Evolutionary conservation across 2,329 filamentous ascomycete genomes (phyloP).

Genomic region (Colletotrichum sp.): DNA sequence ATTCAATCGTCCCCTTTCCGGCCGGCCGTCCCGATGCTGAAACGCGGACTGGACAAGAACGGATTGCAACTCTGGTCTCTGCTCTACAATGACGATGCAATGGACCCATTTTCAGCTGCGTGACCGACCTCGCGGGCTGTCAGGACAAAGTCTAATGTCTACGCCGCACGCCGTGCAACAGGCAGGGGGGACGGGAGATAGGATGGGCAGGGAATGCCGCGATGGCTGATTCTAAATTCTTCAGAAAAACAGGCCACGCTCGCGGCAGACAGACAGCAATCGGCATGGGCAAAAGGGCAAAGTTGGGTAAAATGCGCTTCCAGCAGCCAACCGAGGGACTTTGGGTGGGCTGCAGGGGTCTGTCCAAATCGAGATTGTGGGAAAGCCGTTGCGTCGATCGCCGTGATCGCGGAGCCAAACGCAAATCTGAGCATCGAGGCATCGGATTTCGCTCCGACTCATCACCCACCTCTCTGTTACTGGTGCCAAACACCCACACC

Average conservation of each 20-base stretch:
- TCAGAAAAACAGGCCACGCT: not conserved
- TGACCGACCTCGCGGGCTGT: not conserved
- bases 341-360: not conserved
- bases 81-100: not conserved
- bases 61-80: not conserved
- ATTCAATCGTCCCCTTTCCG: not conserved
- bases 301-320: not conserved
- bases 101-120: not conserved
- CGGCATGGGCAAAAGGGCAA: not conserved
- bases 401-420: conserved; percentile 11
- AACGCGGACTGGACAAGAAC: not conserved
- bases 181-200: not conserved
- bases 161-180: not conserved
- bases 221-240: not conserved
- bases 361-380: not conserved
- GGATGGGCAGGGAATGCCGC: not conserved
- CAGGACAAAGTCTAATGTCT: not conserved
- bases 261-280: not conserved
- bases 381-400: conserved; percentile 16
- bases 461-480: not conserved
- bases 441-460: conserved; percentile 17
- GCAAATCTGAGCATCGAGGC: conserved; percentile 12
- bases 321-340: not conserved
- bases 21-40: not conserved
- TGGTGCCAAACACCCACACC: not conserved